Evolutionary conservation across 2,329 filamentous ascomycete genomes (phyloP).

Genomic region (Zymoseptoria tritici): DNA sequence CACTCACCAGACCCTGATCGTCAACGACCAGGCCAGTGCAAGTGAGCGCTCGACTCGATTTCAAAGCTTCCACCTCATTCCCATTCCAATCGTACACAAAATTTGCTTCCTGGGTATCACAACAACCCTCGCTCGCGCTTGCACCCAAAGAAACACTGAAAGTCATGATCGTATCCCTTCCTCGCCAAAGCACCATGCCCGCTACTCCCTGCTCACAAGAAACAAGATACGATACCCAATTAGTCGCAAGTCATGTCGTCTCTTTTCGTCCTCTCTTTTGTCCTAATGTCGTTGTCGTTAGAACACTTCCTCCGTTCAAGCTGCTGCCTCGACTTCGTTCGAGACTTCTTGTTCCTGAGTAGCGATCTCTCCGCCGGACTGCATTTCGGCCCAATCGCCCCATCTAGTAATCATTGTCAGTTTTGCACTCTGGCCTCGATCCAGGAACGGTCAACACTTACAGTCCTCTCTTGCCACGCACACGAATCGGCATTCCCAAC

Average conservation of each 20-base stretch:
- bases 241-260: neutral
- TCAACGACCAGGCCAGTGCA: neutral
- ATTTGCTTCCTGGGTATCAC: neutral
- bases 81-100: neutral
- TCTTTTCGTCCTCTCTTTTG: neutral
- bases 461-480: constrained; percentile 86
- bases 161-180: neutral
- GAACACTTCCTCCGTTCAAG: neutral
- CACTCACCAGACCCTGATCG: neutral
- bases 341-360: constrained; percentile 4
- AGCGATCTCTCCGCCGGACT: constrained; percentile 18
- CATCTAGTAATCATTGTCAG: constrained; percentile 29
- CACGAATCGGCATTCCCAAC: constrained; percentile 72
- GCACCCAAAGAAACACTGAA: neutral
- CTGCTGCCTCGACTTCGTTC: neutral
- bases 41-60: neutral
- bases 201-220: neutral
- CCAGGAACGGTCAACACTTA: constrained; percentile 32
- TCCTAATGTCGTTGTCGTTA: neutral
- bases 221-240: neutral
- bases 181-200: neutral
- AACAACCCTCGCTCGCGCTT: neutral
- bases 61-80: neutral
- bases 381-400: constrained; percentile 86
- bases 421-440: too few relatives aligned